Evolutionary conservation across 192 early-diverging fungal species (phyloP).

Genomic region (Coemansia sp.): DNA sequence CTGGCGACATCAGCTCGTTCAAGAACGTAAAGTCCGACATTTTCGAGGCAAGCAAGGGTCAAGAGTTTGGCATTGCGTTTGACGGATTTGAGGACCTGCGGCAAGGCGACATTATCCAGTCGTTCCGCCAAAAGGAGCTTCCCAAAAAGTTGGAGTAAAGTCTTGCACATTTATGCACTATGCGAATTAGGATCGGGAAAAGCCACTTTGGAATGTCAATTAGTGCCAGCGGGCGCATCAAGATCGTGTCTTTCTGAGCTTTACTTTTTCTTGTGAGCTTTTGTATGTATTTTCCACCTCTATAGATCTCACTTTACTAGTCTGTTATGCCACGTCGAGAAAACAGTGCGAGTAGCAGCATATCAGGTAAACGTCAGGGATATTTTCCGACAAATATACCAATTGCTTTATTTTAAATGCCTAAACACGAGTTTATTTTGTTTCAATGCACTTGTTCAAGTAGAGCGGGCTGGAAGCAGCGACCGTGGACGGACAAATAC

Average conservation of each 20-base stretch:
- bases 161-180: conserved; percentile 1
- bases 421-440: no score
- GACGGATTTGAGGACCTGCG: conserved; percentile 75
- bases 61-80: conserved; percentile 93
- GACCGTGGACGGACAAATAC: background rate
- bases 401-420: no score
- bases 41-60: conserved; percentile 84
- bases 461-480: background rate
- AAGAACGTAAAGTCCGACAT: conserved; percentile 91
- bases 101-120: conserved; percentile 82
- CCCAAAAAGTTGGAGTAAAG: conserved; percentile 46
- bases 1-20: conserved; percentile 58
- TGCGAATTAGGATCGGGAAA: background rate
- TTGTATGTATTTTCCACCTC: conserved; percentile 6
- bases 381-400: no score
- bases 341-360: background rate
- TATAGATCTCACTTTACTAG: background rate
- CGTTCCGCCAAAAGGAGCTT: conserved; percentile 58
- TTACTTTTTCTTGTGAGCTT: background rate
- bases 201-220: conserved; percentile 4
- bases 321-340: background rate
- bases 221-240: background rate
- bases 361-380: background rate
- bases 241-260: background rate
- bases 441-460: background rate